phyloP scores from a whole-genome alignment of 2,329 filamentous ascomycete species.

The Pseudocercospora crystallina region DNA sequence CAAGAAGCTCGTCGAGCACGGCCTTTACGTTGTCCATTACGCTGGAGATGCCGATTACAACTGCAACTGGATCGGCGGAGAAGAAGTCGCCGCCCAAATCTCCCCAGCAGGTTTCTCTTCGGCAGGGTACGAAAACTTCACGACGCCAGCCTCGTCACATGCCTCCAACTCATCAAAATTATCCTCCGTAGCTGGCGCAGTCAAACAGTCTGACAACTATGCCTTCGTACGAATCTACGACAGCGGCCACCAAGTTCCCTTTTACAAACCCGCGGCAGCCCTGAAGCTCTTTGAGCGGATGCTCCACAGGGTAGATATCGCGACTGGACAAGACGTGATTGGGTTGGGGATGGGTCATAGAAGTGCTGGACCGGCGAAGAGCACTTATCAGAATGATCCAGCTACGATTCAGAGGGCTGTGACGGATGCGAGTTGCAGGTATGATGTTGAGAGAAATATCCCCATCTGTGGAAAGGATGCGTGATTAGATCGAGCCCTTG shows the following conservation, averaged over 20 bases:
- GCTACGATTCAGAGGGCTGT: slow-evolving; percentile 11
- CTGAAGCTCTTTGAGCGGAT: slow-evolving; percentile 53
- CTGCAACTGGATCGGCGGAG: slow-evolving; percentile 34
- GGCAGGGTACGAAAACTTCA: slow-evolving; percentile 52
- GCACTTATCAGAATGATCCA: slow-evolving; percentile 23
- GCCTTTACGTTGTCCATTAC: slow-evolving; percentile 44
- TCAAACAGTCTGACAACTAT: slow-evolving; percentile 53
- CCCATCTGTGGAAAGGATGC: background rate
- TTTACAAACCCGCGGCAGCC: slow-evolving; percentile 52
- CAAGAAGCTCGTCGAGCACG: slow-evolving; percentile 38
- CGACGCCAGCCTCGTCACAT: slow-evolving; percentile 26
- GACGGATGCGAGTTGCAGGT: slow-evolving; percentile 10
- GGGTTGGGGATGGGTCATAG: slow-evolving; percentile 17
- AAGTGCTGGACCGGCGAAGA: slow-evolving; percentile 28
- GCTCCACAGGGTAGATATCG: slow-evolving; percentile 51
- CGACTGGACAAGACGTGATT: slow-evolving; percentile 42
- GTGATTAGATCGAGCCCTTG: too few species aligned
- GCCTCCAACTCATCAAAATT: too few species aligned
- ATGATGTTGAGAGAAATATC: slow-evolving; percentile 9
- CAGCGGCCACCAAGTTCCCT: slow-evolving; percentile 52
- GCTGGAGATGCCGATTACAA: slow-evolving; percentile 48
- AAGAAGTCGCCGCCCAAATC: slow-evolving; percentile 43
- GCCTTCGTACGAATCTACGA: slow-evolving; percentile 54
- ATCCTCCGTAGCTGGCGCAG: slow-evolving; percentile 53
- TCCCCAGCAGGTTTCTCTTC: slow-evolving; percentile 41